Conservation (phyloP, 1,284 basidiomycete species). For the Pseudozyma sp. region DNA sequence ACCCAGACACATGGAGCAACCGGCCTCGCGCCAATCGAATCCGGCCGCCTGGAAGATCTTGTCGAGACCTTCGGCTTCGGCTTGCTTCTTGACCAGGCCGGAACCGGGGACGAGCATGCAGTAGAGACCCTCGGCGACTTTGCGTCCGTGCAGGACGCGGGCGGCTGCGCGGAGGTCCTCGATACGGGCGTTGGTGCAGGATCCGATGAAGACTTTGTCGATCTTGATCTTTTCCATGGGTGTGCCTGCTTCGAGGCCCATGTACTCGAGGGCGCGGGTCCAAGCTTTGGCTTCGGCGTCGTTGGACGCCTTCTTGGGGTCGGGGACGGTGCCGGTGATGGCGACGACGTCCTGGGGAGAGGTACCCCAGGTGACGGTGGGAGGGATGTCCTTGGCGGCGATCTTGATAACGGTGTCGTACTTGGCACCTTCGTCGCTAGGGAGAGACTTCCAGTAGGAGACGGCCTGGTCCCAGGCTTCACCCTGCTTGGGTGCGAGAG, state of each 20-base stretch:
- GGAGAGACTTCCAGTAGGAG: conserved; percentile 64
- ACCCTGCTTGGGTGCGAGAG: conserved; percentile 63
- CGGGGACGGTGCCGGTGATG: conserved; percentile 64
- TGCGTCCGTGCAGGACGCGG: conserved; percentile 63
- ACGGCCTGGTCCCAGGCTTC: conserved; percentile 63
- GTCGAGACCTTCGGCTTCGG: conserved; percentile 68
- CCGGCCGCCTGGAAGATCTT: conserved; percentile 67
- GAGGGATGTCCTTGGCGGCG: conserved; percentile 64
- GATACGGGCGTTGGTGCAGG: conserved; percentile 68
- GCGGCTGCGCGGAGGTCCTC: conserved; percentile 66
- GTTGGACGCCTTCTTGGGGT: conserved; percentile 60
- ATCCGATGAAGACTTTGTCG: conserved; percentile 68
- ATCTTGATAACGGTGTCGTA: conserved; percentile 66
- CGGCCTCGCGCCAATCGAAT: conserved; percentile 68
- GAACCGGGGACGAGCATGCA: conserved; percentile 68
- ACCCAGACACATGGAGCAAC: conserved; percentile 68
- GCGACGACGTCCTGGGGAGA: conserved; percentile 64
- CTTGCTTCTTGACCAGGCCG: conserved; percentile 68
- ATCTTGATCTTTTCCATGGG: conserved; percentile 67
- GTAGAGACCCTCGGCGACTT: conserved; percentile 60
- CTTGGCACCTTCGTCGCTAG: conserved; percentile 60
- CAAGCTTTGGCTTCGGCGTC: conserved; percentile 55
- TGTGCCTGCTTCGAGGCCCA: conserved; percentile 63
- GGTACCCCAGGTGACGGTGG: conserved; percentile 67
- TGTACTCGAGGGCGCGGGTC: conserved; percentile 64